Base-by-base conservation (phyloP, 805 yeast species). In the Nadsonia fulvescens region DNA sequence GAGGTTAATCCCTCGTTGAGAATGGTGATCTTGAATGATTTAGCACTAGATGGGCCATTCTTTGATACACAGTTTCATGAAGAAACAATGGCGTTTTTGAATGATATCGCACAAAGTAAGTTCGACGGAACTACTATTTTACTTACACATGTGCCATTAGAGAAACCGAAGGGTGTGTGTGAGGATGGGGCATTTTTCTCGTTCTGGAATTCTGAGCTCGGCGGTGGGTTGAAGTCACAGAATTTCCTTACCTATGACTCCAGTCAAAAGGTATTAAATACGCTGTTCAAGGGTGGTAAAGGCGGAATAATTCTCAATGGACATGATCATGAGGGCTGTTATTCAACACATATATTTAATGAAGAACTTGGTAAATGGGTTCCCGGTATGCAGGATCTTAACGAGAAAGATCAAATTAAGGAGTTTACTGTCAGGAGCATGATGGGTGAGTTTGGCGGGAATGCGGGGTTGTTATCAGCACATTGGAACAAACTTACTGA, bases 361-460 rank as follows among this genome's bases (percentile, higher is more conserved):
- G 33, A 17, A 3, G 23, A 15, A 5, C 10, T 10, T 10, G 26
- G 25, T 3, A 14, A 24, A 13, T 28, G 28, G 32, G 27, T 16
- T 2, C 28, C 25, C 15, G 13, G 8, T 6, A 8, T 10, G 6
- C n/a, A 5, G 11, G 21, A 10, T 5, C 23, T 22, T 6, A 10
- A 6, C n/a, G n/a, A n/a, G 12, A 12, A 6, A 6, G n/a, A 14
- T 9, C 17, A 6, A 40, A 51, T 81, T 8, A 58, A 69, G 30
- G 96, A 86, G 49, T 55, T 77, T 30, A 86, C 92, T 0, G 94
- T 89, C 12, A 58, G 83, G 31, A 69, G 94, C 10, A 76, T 86
- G 70, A 89, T 89, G 96, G 98, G 98, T 10, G 94, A 89, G 43
- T 89, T 58, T 40, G 76, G 72, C 32, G 98, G 98, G 3, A 77